These are phyloP conservation scores for Solanum chacoense DNA, from an alignment of 305 asterid species.

Conservation along the genomic window DNA sequence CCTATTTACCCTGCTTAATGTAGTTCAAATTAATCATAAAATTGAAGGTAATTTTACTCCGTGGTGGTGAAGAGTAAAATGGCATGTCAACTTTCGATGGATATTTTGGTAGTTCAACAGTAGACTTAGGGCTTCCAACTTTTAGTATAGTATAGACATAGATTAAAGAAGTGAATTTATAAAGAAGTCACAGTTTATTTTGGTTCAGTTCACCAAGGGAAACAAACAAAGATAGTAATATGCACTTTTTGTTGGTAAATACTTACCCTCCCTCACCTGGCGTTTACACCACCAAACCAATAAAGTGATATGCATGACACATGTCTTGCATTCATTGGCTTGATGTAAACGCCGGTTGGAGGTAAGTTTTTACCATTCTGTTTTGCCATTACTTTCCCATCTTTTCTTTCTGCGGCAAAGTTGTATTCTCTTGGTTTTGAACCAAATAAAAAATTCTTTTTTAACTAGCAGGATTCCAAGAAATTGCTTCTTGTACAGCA, in stretches of 20 bases:
- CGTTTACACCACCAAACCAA: neutral
- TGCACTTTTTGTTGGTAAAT: neutral
- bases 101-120: neutral
- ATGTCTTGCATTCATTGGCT: neutral
- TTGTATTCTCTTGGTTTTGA: neutral
- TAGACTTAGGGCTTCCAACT: neutral
- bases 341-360: neutral
- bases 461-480: neutral
- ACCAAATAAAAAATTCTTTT: neutral
- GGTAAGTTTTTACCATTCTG: neutral
- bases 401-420: neutral
- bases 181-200: neutral
- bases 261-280: neutral
- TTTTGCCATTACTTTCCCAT: neutral
- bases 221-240: neutral
- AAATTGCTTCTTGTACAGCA: neutral
- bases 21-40: neutral
- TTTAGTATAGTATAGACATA: neutral
- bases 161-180: neutral
- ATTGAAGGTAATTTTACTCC: neutral
- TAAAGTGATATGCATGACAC: neutral
- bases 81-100: neutral
- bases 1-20: neutral
- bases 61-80: neutral
- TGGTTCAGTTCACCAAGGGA: neutral